A percentile compares a stretch with the other conserved stretches of the same genome.
Conservation (phyloP, 2,329 filamentous ascomycete species). For the Trichoderma breve region DNA sequence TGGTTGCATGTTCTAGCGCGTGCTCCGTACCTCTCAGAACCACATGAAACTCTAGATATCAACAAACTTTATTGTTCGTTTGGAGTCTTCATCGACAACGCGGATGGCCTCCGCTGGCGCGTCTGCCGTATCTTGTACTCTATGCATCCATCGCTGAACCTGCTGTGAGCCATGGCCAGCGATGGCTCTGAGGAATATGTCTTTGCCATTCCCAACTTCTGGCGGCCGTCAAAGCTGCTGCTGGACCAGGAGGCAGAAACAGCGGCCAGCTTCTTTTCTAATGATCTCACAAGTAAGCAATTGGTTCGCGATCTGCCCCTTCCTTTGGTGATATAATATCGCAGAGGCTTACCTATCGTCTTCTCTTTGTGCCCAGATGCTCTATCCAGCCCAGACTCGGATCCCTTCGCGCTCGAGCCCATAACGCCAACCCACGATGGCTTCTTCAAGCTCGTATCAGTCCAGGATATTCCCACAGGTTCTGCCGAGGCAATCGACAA, state of each 20-base stretch:
- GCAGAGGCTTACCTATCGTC: not conserved
- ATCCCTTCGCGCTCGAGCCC: slow-evolving; percentile 23
- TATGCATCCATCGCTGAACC: slow-evolving; percentile 6
- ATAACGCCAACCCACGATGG: slow-evolving; percentile 29
- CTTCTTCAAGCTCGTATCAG: slow-evolving; percentile 32
- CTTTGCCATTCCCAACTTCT: slow-evolving; percentile 63
- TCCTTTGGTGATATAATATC: not conserved
- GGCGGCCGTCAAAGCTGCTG: slow-evolving; percentile 53
- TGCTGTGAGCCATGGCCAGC: slow-evolving; percentile 31
- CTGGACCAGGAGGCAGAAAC: slow-evolving; percentile 29
- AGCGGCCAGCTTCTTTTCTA: slow-evolving; percentile 43
- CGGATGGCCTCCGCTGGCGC: not conserved
- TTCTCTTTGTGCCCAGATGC: not conserved
- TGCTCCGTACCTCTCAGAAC: not conserved
- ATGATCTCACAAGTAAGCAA: slow-evolving; percentile 36
- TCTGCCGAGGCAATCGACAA: not conserved
- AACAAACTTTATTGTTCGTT: not conserved
- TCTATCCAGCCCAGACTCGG: slow-evolving; percentile 10
- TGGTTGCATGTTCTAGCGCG: not conserved
- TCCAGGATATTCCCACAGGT: slow-evolving; percentile 8
- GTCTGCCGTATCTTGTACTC: not conserved
- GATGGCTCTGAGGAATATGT: slow-evolving; percentile 51
- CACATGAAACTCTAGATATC: not conserved
- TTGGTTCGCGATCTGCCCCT: not conserved
- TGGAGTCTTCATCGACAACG: not conserved